phyloP scores from a whole-genome alignment of 805 yeast genomes.

The Myxozyma melibiosi region DNA sequence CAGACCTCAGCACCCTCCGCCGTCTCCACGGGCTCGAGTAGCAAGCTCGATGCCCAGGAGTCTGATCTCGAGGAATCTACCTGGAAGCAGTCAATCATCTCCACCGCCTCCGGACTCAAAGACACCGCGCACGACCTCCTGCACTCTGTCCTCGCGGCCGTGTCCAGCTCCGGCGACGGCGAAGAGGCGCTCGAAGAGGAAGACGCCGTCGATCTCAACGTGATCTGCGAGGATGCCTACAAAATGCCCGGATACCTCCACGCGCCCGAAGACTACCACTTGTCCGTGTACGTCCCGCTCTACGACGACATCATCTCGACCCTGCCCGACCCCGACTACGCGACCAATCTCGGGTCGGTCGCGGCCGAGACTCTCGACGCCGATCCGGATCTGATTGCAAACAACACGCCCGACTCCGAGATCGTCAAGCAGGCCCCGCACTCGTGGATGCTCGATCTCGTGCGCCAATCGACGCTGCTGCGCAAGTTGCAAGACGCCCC shows the following conservation, averaged over 20 bases:
- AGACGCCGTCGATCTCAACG: not conserved
- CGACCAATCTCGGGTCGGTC: not conserved
- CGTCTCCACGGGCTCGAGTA: not conserved
- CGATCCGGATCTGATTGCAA: not conserved
- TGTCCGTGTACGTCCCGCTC: constrained; percentile 18
- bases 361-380: not conserved
- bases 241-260: constrained; percentile 27
- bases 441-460: constrained; percentile 14
- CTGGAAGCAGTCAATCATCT: not conserved
- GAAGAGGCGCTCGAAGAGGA: constrained; percentile 4
- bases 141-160: not conserved
- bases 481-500: not conserved
- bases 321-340: constrained; percentile 6
- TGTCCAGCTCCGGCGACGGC: not conserved
- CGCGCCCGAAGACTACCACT: not conserved
- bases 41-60: not conserved
- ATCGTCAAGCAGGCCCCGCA: not conserved
- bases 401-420: not conserved
- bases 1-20: not conserved
- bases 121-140: not conserved
- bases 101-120: not conserved
- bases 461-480: not conserved
- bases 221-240: constrained; percentile 24
- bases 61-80: not conserved
- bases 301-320: not conserved